These are phyloP conservation scores for Pyrus bretschneideri DNA, from an alignment of 306 rosid genomes.

Conservation along the genomic window DNA sequence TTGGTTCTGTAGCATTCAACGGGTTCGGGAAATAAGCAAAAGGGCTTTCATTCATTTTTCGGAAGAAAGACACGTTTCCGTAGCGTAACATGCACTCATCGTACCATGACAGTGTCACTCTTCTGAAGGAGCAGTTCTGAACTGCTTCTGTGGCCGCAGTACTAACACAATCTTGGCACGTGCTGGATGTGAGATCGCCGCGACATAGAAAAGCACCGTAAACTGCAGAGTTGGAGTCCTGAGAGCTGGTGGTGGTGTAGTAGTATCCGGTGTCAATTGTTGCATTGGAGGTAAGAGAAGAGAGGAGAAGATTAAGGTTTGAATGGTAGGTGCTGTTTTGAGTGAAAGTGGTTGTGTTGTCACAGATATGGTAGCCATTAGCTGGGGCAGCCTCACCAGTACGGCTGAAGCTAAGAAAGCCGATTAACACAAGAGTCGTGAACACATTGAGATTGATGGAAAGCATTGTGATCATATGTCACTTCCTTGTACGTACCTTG, in stretches of 20 bases:
- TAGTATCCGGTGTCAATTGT: background rate
- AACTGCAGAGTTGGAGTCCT: background rate
- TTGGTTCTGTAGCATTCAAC: background rate
- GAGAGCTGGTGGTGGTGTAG: background rate
- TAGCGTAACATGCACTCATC: slow-evolving; percentile 29
- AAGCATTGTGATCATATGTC: background rate
- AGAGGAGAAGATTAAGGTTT: slow-evolving; percentile 16
- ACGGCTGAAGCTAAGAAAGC: background rate
- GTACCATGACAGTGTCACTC: slow-evolving; percentile 20
- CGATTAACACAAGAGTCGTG: background rate
- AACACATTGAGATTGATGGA: background rate
- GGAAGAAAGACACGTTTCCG: slow-evolving; percentile 19
- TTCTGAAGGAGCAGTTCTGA: background rate
- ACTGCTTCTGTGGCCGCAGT: background rate
- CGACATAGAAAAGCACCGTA: slow-evolving; percentile 14
- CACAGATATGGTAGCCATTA: slow-evolving; percentile 15
- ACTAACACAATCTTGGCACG: slow-evolving; percentile 16
- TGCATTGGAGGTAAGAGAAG: background rate
- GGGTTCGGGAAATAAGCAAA: rapidly evolving
- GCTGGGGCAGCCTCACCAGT: background rate
- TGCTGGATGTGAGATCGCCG: background rate
- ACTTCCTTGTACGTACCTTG: too few species aligned
- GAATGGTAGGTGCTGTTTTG: slow-evolving; percentile 31
- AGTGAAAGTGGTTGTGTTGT: slow-evolving; percentile 15
- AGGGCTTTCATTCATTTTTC: background rate